Percentiles rank a stretch among this genome's conserved stretches.
These are phyloP conservation scores for Cenchrus fungigraminus DNA, from an alignment of 176 grass and related monocot species.

Conservation along the genomic window DNA sequence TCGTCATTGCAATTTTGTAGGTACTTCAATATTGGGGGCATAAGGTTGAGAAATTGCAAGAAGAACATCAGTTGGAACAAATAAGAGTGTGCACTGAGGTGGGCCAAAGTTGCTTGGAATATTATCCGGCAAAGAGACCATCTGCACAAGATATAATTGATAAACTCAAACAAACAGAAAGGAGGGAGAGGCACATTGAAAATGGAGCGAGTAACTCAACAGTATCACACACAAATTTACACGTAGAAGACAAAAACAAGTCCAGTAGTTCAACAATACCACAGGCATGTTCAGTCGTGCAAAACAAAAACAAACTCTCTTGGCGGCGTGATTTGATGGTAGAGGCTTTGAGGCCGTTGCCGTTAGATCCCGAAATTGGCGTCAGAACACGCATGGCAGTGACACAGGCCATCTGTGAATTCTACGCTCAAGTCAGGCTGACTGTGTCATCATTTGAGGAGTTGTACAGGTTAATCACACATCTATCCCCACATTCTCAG, in stretches of 20 bases:
- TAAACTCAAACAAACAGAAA: background rate
- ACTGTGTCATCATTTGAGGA: too few species aligned
- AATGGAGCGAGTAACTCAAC: background rate
- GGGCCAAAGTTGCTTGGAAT: background rate
- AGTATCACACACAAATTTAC: background rate
- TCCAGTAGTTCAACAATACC: background rate
- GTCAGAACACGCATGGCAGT: background rate
- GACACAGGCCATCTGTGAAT: background rate
- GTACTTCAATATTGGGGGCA: background rate
- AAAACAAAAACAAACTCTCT: background rate
- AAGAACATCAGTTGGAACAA: background rate
- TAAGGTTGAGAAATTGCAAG: background rate
- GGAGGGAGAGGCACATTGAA: background rate
- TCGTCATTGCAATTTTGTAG: background rate
- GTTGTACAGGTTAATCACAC: background rate
- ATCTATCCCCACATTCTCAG: too few species aligned
- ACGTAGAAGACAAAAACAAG: background rate
- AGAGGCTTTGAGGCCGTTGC: background rate
- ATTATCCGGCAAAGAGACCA: background rate
- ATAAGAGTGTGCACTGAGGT: conserved; percentile 6
- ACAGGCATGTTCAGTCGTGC: background rate
- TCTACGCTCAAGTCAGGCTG: background rate
- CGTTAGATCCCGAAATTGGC: background rate
- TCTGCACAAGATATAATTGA: background rate
- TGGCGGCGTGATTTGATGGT: background rate